phyloP scores from a whole-genome alignment of 345 rosid genomes.

The Rhodomyrtus tomentosa region DNA sequence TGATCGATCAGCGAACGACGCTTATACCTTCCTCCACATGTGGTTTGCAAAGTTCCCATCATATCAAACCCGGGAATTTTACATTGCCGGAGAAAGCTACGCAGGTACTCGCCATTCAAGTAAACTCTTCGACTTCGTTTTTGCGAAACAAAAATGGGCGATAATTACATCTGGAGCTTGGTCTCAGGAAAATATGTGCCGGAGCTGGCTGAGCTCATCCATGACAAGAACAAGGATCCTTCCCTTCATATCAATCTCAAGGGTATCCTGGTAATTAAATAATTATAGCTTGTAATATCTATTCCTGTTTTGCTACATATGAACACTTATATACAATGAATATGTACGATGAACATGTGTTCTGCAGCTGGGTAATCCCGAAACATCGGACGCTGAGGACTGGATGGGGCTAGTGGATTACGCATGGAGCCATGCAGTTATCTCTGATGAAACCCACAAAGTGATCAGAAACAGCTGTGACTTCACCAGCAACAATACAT shows the following conservation, averaged over 20 bases:
- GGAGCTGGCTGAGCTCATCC: slow-evolving; percentile 61
- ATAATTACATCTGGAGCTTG: neutral
- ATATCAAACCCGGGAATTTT: slow-evolving; percentile 37
- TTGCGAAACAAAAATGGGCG: neutral
- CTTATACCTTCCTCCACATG: slow-evolving; percentile 55
- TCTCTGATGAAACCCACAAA: slow-evolving; percentile 72
- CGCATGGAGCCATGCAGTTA: slow-evolving; percentile 92
- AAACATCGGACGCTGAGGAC: slow-evolving; percentile 63
- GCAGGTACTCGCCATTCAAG: slow-evolving; percentile 34
- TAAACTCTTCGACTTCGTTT: neutral
- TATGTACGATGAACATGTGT: neutral
- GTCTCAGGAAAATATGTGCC: slow-evolving; percentile 78
- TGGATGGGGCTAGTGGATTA: slow-evolving; percentile 81
- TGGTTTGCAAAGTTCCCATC: slow-evolving; percentile 81
- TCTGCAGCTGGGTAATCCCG: slow-evolving; percentile 78
- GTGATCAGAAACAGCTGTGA: slow-evolving; percentile 40
- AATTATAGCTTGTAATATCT: neutral
- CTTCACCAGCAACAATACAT: slow-evolving; percentile 47
- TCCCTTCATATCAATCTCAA: slow-evolving; percentile 46
- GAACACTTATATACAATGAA: neutral
- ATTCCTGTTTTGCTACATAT: neutral
- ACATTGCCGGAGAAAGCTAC: slow-evolving; percentile 94
- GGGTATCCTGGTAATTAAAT: slow-evolving; percentile 59
- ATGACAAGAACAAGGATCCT: slow-evolving; percentile 49
- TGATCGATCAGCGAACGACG: slow-evolving; percentile 46